Conservation (phyloP, 2,329 filamentous ascomycete species). For the Tympanopsis confertula region DNA sequence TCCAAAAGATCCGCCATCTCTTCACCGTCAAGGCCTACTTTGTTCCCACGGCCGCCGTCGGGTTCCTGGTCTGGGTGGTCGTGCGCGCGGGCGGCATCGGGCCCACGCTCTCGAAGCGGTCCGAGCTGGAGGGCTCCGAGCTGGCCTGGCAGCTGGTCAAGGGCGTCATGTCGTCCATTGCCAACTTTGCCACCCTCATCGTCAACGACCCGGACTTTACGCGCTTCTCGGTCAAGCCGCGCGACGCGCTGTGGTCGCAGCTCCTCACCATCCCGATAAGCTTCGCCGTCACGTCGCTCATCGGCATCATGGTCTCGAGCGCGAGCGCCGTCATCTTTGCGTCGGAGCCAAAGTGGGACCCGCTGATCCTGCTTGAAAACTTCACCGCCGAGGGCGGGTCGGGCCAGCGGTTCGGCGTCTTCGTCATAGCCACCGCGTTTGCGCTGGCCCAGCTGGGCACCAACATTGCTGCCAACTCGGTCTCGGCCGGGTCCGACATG, state of each 20-base stretch:
- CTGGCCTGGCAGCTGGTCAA: background rate
- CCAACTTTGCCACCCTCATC: conserved; percentile 22
- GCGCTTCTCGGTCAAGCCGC: conserved; percentile 8
- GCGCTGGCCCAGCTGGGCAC: conserved; percentile 49
- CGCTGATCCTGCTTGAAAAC: conserved; percentile 25
- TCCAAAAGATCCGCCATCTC: conserved; percentile 8
- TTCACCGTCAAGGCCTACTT: background rate
- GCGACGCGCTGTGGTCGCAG: conserved; percentile 13
- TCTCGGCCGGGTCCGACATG: conserved; percentile 50
- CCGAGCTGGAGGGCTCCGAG: background rate
- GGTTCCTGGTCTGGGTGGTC: background rate
- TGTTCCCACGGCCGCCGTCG: background rate
- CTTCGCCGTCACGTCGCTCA: conserved; percentile 8
- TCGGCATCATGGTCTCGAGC: conserved; percentile 21
- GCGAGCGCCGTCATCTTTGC: conserved; percentile 14
- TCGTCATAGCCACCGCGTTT: conserved; percentile 37
- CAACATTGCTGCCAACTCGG: conserved; percentile 53
- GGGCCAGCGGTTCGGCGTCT: conserved; percentile 37
- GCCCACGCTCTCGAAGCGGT: background rate
- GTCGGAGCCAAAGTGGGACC: conserved; percentile 13
- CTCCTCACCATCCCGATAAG: conserved; percentile 17
- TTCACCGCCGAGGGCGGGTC: conserved; percentile 36
- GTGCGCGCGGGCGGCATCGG: background rate
- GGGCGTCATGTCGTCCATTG: background rate
- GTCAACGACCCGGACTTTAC: conserved; percentile 19